Evolutionary conservation across 2,329 filamentous ascomycete species (phyloP).

Genomic region (Fusarium protoensiforme): DNA sequence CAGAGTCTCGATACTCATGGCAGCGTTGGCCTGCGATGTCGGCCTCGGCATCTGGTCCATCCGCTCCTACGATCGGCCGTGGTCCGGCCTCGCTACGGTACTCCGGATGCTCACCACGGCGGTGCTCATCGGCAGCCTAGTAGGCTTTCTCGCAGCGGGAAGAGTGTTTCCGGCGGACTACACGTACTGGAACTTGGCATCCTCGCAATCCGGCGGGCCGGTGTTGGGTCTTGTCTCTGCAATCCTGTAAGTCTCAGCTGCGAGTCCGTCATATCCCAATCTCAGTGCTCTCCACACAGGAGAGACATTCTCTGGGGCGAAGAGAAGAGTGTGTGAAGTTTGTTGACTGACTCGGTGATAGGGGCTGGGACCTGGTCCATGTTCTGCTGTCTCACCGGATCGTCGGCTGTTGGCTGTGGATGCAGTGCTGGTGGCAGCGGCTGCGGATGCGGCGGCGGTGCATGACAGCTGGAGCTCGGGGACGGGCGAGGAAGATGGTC

Average conservation of each 20-base stretch:
- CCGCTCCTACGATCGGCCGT: constrained; percentile 43
- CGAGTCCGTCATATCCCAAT: neutral
- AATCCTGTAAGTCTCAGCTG: constrained; percentile 43
- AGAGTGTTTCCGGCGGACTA: constrained; percentile 51
- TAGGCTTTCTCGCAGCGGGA: constrained; percentile 49
- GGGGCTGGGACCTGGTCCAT: constrained; percentile 40
- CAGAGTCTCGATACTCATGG: constrained; percentile 45
- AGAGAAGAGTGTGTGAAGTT: neutral
- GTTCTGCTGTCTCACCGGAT: constrained; percentile 34
- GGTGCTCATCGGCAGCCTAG: constrained; percentile 49
- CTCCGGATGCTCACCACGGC: constrained; percentile 46
- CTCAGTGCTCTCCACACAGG: neutral
- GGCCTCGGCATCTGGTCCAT: constrained; percentile 51
- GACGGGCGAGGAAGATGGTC: constrained; percentile 6
- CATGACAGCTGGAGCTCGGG: constrained; percentile 12
- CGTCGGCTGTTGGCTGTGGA: constrained; percentile 34
- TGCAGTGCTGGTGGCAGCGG: constrained; percentile 36
- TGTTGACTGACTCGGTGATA: constrained; percentile 18
- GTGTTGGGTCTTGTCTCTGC: constrained; percentile 52
- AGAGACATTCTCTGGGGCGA: neutral
- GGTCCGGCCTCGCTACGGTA: constrained; percentile 47
- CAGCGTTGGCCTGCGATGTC: constrained; percentile 48
- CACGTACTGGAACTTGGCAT: constrained; percentile 50
- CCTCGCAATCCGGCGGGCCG: constrained; percentile 43
- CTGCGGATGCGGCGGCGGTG: constrained; percentile 25